These are phyloP conservation scores for Starmerella bombi DNA, from an alignment of 805 yeast genomes.

Conservation along the genomic window DNA sequence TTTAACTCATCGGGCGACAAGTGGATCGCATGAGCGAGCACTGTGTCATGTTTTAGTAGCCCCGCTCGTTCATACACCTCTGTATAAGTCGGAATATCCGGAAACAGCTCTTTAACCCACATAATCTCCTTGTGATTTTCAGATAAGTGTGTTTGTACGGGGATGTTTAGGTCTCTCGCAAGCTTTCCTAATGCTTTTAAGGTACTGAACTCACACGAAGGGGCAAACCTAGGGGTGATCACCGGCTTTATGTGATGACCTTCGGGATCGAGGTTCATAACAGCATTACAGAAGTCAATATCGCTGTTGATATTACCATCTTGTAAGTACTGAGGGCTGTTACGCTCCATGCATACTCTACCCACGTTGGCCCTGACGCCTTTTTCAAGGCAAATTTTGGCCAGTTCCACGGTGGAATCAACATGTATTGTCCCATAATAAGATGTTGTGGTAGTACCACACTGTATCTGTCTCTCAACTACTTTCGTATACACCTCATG, in stretches of 20 bases:
- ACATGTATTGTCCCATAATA: constrained; percentile 84
- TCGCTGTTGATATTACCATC: constrained; percentile 43
- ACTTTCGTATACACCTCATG: constrained; percentile 49
- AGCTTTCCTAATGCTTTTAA: constrained; percentile 51
- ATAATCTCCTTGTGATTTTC: constrained; percentile 67
- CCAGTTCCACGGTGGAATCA: constrained; percentile 60
- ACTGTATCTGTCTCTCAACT: constrained; percentile 50
- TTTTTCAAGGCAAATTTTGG: constrained; percentile 46
- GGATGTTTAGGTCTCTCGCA: constrained; percentile 36
- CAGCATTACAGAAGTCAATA: constrained; percentile 42
- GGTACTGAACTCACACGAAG: constrained; percentile 57
- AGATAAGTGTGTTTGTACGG: constrained; percentile 81
- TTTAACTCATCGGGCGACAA: constrained; percentile 50
- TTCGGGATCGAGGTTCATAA: constrained; percentile 40
- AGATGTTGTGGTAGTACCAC: constrained; percentile 87
- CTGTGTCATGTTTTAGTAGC: constrained; percentile 50
- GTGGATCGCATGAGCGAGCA: constrained; percentile 83
- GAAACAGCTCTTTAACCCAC: constrained; percentile 61
- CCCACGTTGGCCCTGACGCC: constrained; percentile 91
- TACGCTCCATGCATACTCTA: constrained; percentile 83
- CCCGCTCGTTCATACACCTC: constrained; percentile 59
- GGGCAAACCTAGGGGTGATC: constrained; percentile 88
- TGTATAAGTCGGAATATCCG: constrained; percentile 54
- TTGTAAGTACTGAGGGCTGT: constrained; percentile 56
- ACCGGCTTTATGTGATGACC: constrained; percentile 52